Conservation (phyloP, 2,329 filamentous ascomycete species). For the Pyricularia sp. region DNA sequence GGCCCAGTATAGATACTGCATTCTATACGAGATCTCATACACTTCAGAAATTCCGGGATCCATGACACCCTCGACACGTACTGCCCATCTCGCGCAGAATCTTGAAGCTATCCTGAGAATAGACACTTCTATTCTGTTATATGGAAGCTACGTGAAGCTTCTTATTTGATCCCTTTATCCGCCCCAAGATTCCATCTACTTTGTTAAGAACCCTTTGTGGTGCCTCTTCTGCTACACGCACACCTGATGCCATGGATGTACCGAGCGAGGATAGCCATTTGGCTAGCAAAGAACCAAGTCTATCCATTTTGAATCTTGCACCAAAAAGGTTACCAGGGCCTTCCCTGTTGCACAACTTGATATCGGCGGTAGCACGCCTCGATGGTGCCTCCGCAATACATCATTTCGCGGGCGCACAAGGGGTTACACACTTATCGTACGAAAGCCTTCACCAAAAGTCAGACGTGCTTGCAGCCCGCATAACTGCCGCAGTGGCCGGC, state of each 20-base stretch:
- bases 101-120: neutral
- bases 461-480: conserved; percentile 37
- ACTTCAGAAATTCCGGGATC: neutral
- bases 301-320: conserved; percentile 34
- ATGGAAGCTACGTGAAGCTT: neutral
- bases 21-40: neutral
- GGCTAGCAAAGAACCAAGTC: conserved; percentile 5
- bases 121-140: neutral
- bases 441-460: conserved; percentile 45
- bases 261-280: neutral
- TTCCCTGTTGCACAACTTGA: conserved; percentile 42
- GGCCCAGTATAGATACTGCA: neutral
- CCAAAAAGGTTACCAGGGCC: conserved; percentile 29
- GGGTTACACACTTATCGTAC: conserved; percentile 43
- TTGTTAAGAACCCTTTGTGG: neutral
- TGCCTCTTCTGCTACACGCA: neutral
- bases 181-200: neutral
- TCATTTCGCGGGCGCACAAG: conserved; percentile 38
- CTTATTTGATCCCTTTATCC: neutral
- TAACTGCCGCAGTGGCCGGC: conserved; percentile 17
- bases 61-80: neutral
- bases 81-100: neutral
- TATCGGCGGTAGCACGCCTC: conserved; percentile 27
- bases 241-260: neutral
- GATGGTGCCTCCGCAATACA: conserved; percentile 44